phyloP scores from a whole-genome alignment of 257 asterid genomes.

The Nemophila menziesii region DNA sequence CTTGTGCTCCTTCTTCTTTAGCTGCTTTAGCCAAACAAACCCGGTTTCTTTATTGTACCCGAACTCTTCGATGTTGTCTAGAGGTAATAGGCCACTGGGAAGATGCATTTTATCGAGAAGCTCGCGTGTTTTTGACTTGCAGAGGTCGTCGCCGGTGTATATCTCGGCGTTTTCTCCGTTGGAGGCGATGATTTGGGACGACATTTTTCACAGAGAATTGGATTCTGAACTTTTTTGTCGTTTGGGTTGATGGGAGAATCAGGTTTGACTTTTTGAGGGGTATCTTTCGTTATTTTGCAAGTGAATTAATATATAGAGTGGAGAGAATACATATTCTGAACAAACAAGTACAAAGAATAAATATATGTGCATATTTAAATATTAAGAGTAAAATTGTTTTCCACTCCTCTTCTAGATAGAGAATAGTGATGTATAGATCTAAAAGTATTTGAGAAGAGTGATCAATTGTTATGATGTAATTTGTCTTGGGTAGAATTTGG shows the following conservation, averaged over 20 bases:
- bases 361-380: too few species aligned
- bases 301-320: neutral
- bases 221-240: too few species aligned
- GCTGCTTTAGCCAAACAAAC: conserved; percentile 66
- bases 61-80: conserved; percentile 43
- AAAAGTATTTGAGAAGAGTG: too few species aligned
- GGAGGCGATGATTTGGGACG: conserved; percentile 21
- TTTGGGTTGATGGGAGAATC: neutral
- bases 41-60: conserved; percentile 51
- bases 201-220: conserved; percentile 19
- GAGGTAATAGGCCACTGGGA: conserved; percentile 56
- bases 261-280: neutral
- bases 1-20: conserved; percentile 32
- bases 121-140: conserved; percentile 52
- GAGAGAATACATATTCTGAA: too few species aligned
- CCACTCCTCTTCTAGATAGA: too few species aligned
- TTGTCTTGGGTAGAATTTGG: too few species aligned
- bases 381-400: too few species aligned
- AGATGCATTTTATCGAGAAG: conserved; percentile 42
- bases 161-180: conserved; percentile 56
- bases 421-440: too few species aligned
- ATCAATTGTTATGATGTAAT: too few species aligned
- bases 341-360: too few species aligned
- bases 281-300: neutral
- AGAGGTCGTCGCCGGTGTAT: conserved; percentile 33